Percentiles rank a stretch among this genome's conserved stretches.
Evolutionary conservation across 345 rosid species (phyloP).

Genomic region (Acer campestre): DNA sequence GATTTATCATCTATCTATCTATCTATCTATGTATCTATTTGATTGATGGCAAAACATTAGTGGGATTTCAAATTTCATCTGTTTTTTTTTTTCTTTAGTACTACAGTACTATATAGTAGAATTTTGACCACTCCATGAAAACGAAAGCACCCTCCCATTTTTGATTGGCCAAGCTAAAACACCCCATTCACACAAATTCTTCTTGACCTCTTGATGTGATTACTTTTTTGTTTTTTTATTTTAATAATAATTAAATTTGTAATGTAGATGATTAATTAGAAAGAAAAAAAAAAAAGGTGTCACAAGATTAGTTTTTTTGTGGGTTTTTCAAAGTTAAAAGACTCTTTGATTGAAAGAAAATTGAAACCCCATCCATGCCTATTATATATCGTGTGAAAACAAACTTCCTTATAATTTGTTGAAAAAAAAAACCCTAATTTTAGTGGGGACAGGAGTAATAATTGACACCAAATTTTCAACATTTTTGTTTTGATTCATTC

Average conservation of each 20-base stretch:
- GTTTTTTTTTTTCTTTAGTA: neutral
- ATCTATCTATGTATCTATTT: neutral
- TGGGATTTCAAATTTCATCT: constrained; percentile 7
- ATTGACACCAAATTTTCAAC: constrained; percentile 1
- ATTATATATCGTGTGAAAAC: neutral
- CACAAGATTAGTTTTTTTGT: too few species aligned
- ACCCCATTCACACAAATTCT: neutral
- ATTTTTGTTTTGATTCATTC: constrained; percentile 7
- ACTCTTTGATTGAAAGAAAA: neutral
- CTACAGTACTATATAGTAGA: constrained; percentile 1
- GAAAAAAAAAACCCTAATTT: neutral
- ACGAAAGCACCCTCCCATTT: neutral
- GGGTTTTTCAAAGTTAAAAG: too few species aligned
- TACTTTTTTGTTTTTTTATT: too few species aligned
- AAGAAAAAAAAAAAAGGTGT: neutral
- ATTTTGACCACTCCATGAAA: constrained; percentile 20
- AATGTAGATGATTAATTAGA: neutral
- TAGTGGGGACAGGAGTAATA: neutral
- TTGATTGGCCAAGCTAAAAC: neutral
- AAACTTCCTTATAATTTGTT: neutral
- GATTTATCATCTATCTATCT: neutral
- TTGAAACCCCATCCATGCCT: neutral
- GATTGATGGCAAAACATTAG: constrained; percentile 10
- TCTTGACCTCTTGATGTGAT: neutral
- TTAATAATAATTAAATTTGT: too few species aligned